A percentile compares a stretch with the other conserved stretches of the same genome.
phyloP scores from a whole-genome alignment of 2,329 filamentous ascomycete genomes.

The Penicillium sp. region DNA sequence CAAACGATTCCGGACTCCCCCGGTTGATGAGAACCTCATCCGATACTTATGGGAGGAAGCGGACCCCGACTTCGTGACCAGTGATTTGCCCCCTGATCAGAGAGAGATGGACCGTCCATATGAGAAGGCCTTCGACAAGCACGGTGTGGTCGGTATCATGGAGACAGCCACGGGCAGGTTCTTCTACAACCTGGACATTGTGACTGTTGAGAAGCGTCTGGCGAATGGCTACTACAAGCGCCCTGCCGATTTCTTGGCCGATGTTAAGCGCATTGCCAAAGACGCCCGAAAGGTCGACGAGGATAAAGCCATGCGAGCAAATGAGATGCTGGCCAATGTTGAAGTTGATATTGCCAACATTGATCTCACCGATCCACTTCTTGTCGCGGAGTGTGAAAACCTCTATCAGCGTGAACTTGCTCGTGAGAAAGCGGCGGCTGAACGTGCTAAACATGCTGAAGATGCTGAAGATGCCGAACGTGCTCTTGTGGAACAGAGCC shows the following conservation, averaged over 20 bases:
- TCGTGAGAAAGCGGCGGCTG: conserved; percentile 60
- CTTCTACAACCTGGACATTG: conserved; percentile 91
- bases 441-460: conserved; percentile 50
- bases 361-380: conserved; percentile 57
- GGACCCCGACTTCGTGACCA: conserved; percentile 61
- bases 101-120: conserved; percentile 65
- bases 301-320: conserved; percentile 76
- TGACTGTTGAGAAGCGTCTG: conserved; percentile 89
- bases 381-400: conserved; percentile 70
- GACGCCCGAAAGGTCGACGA: conserved; percentile 82
- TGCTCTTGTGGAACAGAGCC: conserved; percentile 33
- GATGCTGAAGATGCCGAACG: too few species aligned
- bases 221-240: conserved; percentile 95
- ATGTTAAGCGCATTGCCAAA: conserved; percentile 77
- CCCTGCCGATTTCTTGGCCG: conserved; percentile 79
- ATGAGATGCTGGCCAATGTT: conserved; percentile 86
- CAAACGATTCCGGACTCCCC: conserved; percentile 76
- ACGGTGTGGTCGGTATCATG: conserved; percentile 69
- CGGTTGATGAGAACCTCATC: conserved; percentile 68
- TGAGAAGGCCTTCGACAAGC: conserved; percentile 71
- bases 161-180: conserved; percentile 75
- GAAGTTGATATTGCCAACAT: conserved; percentile 85
- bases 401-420: conserved; percentile 69
- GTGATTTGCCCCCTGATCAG: conserved; percentile 55
- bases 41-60: conserved; percentile 79